These are phyloP conservation scores for Clonostachys sp. DNA, from an alignment of 2,329 filamentous ascomycete genomes.

Conservation along the genomic window DNA sequence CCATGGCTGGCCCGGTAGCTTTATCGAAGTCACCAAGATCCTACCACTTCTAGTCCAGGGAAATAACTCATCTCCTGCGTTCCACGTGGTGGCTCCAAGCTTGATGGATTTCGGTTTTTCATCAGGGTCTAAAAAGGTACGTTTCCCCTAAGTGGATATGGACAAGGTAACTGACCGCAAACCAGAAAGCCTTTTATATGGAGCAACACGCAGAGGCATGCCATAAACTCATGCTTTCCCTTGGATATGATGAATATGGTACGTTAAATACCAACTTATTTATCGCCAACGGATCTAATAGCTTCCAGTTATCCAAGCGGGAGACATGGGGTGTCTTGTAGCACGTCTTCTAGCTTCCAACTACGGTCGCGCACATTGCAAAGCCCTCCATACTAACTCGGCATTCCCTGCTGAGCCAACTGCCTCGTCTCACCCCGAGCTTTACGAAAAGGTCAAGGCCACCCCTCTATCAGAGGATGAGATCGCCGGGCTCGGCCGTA, in stretches of 20 bases:
- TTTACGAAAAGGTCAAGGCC: neutral
- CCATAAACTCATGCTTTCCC: neutral
- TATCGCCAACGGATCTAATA: neutral
- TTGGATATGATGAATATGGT: neutral
- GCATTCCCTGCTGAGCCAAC: neutral
- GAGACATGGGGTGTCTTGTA: neutral
- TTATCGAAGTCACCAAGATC: neutral
- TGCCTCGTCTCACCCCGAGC: neutral
- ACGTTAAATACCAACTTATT: neutral
- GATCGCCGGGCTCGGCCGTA: neutral
- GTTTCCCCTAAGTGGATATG: too few relatives aligned
- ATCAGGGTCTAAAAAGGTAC: neutral
- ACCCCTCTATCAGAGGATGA: neutral
- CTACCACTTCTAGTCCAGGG: neutral
- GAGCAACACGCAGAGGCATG: neutral
- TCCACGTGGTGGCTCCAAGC: neutral
- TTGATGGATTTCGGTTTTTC: neutral
- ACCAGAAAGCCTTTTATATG: neutral
- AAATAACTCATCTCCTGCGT: conserved; percentile 2
- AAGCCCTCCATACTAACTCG: neutral
- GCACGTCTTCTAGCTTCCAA: neutral
- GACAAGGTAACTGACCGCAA: too few relatives aligned
- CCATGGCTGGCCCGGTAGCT: neutral
- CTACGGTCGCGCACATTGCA: neutral
- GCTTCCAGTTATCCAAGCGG: neutral